Base-by-base conservation (phyloP, 2,329 filamentous ascomycete genomes). In the Coleophoma cylindrospora region DNA sequence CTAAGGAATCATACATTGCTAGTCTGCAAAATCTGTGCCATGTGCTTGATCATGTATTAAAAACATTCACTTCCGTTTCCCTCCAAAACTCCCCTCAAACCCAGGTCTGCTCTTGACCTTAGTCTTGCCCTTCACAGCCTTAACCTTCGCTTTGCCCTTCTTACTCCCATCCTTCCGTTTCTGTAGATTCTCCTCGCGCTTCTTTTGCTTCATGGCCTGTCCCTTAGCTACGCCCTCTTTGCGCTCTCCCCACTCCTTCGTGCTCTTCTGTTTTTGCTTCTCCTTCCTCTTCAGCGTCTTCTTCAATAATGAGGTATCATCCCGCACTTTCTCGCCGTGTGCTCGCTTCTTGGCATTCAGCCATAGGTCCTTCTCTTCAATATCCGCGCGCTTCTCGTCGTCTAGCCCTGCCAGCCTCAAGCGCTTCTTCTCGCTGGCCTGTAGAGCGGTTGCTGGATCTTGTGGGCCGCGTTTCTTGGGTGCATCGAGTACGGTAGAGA, bases 201-300 rank as follows among this genome's bases (percentile, higher is more conserved):
- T 95, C 69, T 83, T 83, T 64, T 92, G 89, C 66, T 84, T 86
- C 59, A 88, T 84, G 48, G 89, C 87, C 66, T 87, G 87, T 45
- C 87, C 76, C 69, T 87, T 86, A 57, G 81, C 79, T 45, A 97
- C 83, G 32, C 84, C 85, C 27, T 86, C 81, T 37, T 81, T 72
- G 45, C 89, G 78, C 50, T 90, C 87, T 43, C 73, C 79, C 89
- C 94, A 97, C 64, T 94, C 90, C 65, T 87, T 86, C 67, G 90
- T 89, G 65, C 89, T 95, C 81, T 94, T 95, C 70, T 85, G 86
- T 81, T 96, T 97, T 47, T 80, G 75, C 58, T 85, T 83, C 63
- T 96, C 90, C 74, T 96, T 95, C 58, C 92, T 84, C 79, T 96
- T 96, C 58, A 97, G 75, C 0, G 91, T 88, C 76, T 96, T 96